Evolutionary conservation across 257 asterid species (phyloP).

Genomic region (Nicotiana tomentosiformis): DNA sequence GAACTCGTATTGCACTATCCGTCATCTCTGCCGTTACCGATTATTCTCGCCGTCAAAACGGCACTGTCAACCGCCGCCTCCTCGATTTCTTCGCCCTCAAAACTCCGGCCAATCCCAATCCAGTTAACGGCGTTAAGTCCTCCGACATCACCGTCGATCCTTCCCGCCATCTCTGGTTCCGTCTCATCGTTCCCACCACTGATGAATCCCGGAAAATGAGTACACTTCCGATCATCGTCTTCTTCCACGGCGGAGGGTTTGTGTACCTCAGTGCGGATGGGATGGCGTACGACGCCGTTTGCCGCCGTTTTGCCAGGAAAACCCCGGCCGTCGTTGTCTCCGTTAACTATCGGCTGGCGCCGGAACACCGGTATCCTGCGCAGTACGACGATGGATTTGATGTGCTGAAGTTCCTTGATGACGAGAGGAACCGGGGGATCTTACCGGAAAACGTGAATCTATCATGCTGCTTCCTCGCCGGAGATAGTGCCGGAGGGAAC

Average conservation of each 20-base stretch:
- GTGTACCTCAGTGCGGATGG: conserved; percentile 47
- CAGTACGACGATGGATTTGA: conserved; percentile 73
- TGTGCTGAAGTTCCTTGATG: conserved; percentile 45
- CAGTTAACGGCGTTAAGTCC: conserved; percentile 52
- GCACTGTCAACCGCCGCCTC: conserved; percentile 66
- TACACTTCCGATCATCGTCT: conserved; percentile 62
- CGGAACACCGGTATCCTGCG: conserved; percentile 64
- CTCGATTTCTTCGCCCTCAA: conserved; percentile 20
- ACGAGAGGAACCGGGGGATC: conserved; percentile 16
- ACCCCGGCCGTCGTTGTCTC: conserved; percentile 55
- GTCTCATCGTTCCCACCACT: conserved; percentile 43
- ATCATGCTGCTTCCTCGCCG: conserved; percentile 60
- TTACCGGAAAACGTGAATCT: conserved; percentile 61
- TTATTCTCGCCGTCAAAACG: conserved; percentile 43
- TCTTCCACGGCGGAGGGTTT: conserved; percentile 90
- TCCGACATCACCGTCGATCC: conserved; percentile 51
- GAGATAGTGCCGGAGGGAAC: conserved; percentile 83
- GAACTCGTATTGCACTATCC: conserved; percentile 36
- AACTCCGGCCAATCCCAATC: conserved; percentile 29
- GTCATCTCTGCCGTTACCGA: conserved; percentile 27
- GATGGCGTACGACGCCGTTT: conserved; percentile 50
- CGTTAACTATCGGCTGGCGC: conserved; percentile 65
- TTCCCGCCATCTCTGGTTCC: conserved; percentile 70
- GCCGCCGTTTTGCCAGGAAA: conserved; percentile 60
- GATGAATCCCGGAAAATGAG: background rate